phyloP scores from a whole-genome alignment of 768 basidiomycete species.

The Fistulinella prunicolor region DNA sequence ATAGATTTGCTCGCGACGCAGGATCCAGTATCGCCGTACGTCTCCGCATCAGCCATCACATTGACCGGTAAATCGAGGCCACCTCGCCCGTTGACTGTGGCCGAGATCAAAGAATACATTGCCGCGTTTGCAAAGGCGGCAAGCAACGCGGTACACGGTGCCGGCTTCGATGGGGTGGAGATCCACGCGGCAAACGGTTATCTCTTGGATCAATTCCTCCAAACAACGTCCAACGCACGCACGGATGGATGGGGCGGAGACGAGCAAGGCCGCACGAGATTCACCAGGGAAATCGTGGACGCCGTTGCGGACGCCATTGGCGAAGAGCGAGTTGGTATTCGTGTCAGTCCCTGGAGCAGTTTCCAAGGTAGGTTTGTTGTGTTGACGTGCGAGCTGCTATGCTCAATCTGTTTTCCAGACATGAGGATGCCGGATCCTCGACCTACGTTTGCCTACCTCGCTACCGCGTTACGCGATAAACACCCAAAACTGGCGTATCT shows the following conservation, averaged over 20 bases:
- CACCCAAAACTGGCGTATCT: constrained; percentile 45
- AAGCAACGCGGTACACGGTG: constrained; percentile 32
- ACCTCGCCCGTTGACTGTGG: constrained; percentile 18
- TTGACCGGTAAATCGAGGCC: constrained; percentile 14
- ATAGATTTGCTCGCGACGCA: constrained; percentile 28
- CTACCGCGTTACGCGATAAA: constrained; percentile 35
- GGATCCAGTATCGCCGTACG: constrained; percentile 32
- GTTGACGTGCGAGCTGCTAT: too few species aligned
- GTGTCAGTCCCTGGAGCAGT: constrained; percentile 54
- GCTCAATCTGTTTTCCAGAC: constrained; percentile 22
- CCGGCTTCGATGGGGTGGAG: constrained; percentile 49
- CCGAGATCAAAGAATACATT: constrained; percentile 35
- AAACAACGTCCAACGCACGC: constrained; percentile 52
- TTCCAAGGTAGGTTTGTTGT: constrained; percentile 35
- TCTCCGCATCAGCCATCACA: constrained; percentile 33
- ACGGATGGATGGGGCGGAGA: constrained; percentile 69
- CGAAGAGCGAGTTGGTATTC: constrained; percentile 48
- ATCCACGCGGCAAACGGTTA: constrained; percentile 44
- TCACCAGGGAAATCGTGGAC: constrained; percentile 52
- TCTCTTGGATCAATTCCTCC: constrained; percentile 60
- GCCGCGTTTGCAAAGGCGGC: constrained; percentile 31
- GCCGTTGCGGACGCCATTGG: constrained; percentile 54
- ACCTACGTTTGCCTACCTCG: constrained; percentile 53
- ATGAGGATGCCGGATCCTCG: constrained; percentile 56
- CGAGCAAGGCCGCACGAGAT: constrained; percentile 56